These are phyloP conservation scores for Penicillium argentinense DNA, from an alignment of 495 filamentous ascomycete genomes.

Conservation along the genomic window DNA sequence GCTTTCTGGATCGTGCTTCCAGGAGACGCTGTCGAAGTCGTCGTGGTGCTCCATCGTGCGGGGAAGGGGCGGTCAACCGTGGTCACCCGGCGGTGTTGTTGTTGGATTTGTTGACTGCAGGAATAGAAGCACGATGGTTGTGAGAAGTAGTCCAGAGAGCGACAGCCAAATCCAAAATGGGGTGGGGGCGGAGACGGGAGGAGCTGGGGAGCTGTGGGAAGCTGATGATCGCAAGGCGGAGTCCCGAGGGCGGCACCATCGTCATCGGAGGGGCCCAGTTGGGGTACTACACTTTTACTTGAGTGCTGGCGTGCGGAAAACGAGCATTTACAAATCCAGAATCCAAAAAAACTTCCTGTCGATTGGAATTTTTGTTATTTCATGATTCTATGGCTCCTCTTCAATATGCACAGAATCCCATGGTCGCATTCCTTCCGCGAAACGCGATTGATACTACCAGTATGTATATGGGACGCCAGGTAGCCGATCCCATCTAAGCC, in stretches of 20 bases:
- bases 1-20: slow-evolving; percentile 54
- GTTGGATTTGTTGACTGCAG: no score
- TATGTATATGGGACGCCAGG: slow-evolving; percentile 17
- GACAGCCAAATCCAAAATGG: not conserved
- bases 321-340: no score
- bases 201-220: slow-evolving; percentile 20
- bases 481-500: slow-evolving; percentile 5
- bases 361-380: no score
- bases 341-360: no score
- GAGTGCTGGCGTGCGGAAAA: no score
- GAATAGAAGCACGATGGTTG: no score
- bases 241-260: slow-evolving; percentile 28
- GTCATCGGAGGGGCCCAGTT: slow-evolving; percentile 24
- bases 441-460: not conserved
- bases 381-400: not conserved
- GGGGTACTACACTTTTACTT: not conserved
- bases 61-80: slow-evolving; percentile 19
- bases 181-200: slow-evolving; percentile 11
- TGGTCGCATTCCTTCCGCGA: slow-evolving; percentile 7
- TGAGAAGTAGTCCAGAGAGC: no score
- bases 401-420: slow-evolving; percentile 5
- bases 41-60: slow-evolving; percentile 52
- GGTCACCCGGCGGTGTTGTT: slow-evolving; percentile 13
- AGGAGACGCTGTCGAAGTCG: slow-evolving; percentile 60
- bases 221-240: slow-evolving; percentile 34